Percentiles rank a stretch among this genome's conserved stretches.
phyloP scores from a whole-genome alignment of 306 rosid species.

The Vigna angularis region DNA sequence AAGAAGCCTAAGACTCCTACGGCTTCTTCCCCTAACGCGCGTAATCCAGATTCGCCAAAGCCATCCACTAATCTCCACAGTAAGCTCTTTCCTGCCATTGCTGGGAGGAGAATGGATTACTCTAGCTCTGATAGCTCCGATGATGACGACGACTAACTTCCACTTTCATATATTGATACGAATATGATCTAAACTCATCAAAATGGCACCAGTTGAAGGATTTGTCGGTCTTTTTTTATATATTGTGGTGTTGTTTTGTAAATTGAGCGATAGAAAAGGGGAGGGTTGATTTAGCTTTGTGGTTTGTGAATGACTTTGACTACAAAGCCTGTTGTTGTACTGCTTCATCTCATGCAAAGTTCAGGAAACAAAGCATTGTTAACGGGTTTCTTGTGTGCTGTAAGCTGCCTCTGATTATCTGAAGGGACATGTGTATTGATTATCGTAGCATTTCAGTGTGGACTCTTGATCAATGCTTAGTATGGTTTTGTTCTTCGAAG shows the following conservation, averaged over 20 bases:
- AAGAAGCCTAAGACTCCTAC: conserved; percentile 50
- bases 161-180: conserved; percentile 32
- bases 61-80: conserved; percentile 49
- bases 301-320: conserved; percentile 27
- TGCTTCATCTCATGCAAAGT: conserved; percentile 4
- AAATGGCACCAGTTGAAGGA: not conserved
- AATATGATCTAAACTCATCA: not conserved
- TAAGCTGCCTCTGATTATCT: not conserved
- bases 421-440: conserved; percentile 19
- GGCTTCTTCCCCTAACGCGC: conserved; percentile 42
- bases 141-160: conserved; percentile 30
- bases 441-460: not conserved
- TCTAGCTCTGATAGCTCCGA: conserved; percentile 57
- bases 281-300: not conserved
- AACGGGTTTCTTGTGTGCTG: not conserved
- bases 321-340: not conserved
- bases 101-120: conserved; percentile 57
- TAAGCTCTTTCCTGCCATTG: conserved; percentile 79
- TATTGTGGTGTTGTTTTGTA: not conserved
- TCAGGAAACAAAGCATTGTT: conserved; percentile 20
- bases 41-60: not conserved
- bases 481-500: not conserved
- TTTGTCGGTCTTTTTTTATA: not conserved
- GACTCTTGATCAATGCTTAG: not conserved
- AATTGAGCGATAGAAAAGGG: not conserved